Base-by-base conservation (phyloP, 768 basidiomycete genomes). In the Pulveroboletus ravenelii region DNA sequence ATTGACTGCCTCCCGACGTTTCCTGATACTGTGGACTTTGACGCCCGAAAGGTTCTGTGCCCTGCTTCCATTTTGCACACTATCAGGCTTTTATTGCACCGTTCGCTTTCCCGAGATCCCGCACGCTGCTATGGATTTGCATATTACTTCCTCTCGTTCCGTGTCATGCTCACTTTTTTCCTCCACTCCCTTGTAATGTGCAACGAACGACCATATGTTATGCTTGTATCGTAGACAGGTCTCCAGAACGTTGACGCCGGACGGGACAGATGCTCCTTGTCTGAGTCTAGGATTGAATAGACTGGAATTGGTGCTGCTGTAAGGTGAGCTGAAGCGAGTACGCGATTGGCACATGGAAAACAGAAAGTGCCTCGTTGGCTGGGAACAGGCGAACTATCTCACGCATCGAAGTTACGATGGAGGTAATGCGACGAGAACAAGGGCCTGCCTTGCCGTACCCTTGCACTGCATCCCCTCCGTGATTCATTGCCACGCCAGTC, bases 151-250 rank as follows among this genome's bases (percentile, higher is more conserved):
- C 55, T 34, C 55, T 64, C 59, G 41, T 52, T 60, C 39, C 54
- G 39, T 50, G 55, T 51, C 51, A 54, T 53, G 52, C 53, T 47
- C 55, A 44, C 47, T 38, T 40, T 47, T 47, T 40, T 14, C 45
- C 37, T 41, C 43, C 37, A 41, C 32, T 50, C 38, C 34, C 37
- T 45, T 66, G 64, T 66, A 68, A 56, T 54, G 62, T 38, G 46
- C 52, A 48, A 49, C 52, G 53, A 52, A 55, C 41, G 45, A 39
- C 41, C 53, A 31, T 48, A 57, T 52, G 56, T 55, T 48, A 52
- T 55, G 63, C 56, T 60, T 66, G 65, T 68, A 66, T 57, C 62
- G 57, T 66, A 66, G 57, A 60, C 48, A 49, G 18, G 43, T 42
- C 43, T 48, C 41, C 46, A 25, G 47, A 52, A 56, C 35, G 52